Conservation (phyloP, 2,329 filamentous ascomycete species). For the Helicocarpus griseus region DNA sequence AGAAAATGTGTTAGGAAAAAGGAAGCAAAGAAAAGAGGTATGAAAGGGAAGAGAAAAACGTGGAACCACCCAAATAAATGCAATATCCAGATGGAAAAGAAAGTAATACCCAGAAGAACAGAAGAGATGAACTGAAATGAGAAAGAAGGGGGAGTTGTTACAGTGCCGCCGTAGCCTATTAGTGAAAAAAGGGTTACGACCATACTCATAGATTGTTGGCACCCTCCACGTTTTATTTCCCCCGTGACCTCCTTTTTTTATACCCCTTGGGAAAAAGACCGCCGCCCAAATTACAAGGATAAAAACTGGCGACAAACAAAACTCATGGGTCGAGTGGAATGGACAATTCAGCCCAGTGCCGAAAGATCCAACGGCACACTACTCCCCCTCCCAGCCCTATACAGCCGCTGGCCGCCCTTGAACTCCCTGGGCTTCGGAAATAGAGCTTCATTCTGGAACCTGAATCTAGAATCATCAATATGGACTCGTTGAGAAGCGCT, state of each 20-base stretch:
- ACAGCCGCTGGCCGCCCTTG: conserved; percentile 61
- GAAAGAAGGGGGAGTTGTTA: too few species aligned
- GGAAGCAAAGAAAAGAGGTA: not conserved
- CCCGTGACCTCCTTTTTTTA: too few species aligned
- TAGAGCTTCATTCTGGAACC: conserved; percentile 71
- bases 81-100: too few species aligned
- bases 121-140: too few species aligned
- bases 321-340: not conserved
- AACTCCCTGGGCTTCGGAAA: conserved; percentile 82
- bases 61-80: too few species aligned
- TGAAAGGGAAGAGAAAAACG: too few species aligned
- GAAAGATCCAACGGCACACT: conserved; percentile 84
- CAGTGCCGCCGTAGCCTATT: too few species aligned
- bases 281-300: not conserved
- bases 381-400: conserved; percentile 83
- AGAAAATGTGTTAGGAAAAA: not conserved
- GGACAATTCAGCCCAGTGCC: conserved; percentile 34
- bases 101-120: too few species aligned
- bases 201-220: too few species aligned
- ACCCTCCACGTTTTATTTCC: too few species aligned
- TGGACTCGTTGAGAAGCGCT: conserved; percentile 23
- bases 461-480: conserved; percentile 73
- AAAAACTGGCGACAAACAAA: not conserved
- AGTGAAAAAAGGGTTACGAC: too few species aligned
- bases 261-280: too few species aligned